These are phyloP conservation scores for Phytophthora aleatoria DNA, from an alignment of 352 stramenopile species.

Conservation along the genomic window DNA sequence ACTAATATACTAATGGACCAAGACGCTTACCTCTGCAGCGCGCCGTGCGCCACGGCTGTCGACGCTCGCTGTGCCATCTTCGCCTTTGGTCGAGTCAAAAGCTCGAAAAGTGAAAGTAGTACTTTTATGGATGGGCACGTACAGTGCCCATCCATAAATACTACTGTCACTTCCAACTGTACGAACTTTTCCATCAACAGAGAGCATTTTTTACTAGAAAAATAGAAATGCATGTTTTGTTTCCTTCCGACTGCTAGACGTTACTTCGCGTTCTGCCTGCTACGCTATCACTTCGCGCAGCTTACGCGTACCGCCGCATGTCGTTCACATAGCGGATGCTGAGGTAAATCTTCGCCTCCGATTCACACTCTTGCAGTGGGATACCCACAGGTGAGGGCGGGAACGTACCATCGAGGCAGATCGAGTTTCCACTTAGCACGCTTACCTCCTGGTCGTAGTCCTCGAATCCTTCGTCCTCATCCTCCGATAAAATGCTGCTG, in stretches of 20 bases:
- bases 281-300: constrained; percentile 14
- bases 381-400: constrained; percentile 54
- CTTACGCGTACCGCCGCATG: constrained; percentile 78
- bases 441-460: constrained; percentile 73
- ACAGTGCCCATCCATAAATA: too few species aligned
- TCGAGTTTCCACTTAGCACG: constrained; percentile 57
- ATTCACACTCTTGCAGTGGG: constrained; percentile 52
- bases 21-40: constrained; percentile 60
- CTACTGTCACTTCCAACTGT: neutral
- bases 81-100: neutral
- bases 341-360: constrained; percentile 69
- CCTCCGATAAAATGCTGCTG: constrained; percentile 51
- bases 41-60: constrained; percentile 56
- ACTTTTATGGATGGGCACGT: constrained; percentile 8
- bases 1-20: neutral
- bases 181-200: too few species aligned
- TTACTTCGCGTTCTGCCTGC: neutral
- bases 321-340: constrained; percentile 90
- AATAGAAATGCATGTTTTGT: too few species aligned
- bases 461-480: constrained; percentile 55
- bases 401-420: constrained; percentile 58
- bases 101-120: constrained; percentile 3
- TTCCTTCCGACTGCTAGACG: neutral
- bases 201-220: too few species aligned
- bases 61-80: constrained; percentile 27